Percentiles rank a stretch among this genome's conserved stretches.
Conservation (phyloP, 441 rosid genomes). For the Populus hybrid region DNA sequence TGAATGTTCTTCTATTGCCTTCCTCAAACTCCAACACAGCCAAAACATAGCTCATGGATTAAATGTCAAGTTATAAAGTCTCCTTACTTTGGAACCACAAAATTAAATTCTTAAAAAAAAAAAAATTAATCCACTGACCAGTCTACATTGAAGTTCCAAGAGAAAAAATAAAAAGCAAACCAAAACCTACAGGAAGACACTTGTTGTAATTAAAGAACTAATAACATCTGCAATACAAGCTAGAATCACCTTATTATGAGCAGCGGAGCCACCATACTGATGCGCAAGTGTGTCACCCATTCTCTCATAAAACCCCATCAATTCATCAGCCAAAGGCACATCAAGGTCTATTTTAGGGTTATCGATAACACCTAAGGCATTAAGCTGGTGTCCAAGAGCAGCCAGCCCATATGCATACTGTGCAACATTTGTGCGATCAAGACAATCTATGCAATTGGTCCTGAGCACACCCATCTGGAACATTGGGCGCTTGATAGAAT, state of each 20-base stretch:
- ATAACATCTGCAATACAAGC: slow-evolving; percentile 5
- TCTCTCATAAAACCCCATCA: slow-evolving; percentile 88
- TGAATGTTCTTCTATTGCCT: not conserved
- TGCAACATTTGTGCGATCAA: slow-evolving; percentile 99
- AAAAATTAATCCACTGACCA: not conserved
- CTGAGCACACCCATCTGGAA: slow-evolving; percentile 89
- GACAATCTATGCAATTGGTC: slow-evolving; percentile 98
- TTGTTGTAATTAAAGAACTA: slow-evolving; percentile 2
- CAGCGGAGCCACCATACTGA: slow-evolving; percentile 98
- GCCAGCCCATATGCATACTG: slow-evolving; percentile 97
- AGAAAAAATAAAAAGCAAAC: slow-evolving; percentile 1
- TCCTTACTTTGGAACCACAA: not conserved
- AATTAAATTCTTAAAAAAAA: not conserved
- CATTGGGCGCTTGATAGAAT: slow-evolving; percentile 45
- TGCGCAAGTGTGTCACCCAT: slow-evolving; percentile 99
- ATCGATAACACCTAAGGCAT: slow-evolving; percentile 67
- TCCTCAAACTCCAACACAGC: not conserved
- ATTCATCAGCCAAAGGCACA: slow-evolving; percentile 75
- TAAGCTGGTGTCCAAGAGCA: slow-evolving; percentile 91
- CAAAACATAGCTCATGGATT: not conserved
- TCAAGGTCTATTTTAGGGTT: slow-evolving; percentile 68
- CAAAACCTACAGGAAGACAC: slow-evolving; percentile 5
- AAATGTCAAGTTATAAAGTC: not conserved
- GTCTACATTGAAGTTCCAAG: not conserved
- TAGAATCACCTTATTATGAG: not conserved